Conservation (phyloP, 805 yeast genomes). For the Cyberlindnera euphorbiae region DNA sequence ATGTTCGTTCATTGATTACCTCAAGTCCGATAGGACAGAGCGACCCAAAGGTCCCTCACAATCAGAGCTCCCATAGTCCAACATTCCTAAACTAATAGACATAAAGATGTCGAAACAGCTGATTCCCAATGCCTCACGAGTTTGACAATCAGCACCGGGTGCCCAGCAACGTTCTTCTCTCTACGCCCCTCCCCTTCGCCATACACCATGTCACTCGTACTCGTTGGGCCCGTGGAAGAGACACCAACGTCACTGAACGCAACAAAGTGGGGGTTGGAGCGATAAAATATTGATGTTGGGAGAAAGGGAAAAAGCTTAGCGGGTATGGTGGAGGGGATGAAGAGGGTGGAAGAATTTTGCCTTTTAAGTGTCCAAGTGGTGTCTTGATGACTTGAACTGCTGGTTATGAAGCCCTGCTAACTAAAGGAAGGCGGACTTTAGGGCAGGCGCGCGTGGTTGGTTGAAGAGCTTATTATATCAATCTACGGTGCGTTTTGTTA, state of each 20-base stretch:
- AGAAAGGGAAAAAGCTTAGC: constrained; percentile 2
- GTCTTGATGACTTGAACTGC: no score
- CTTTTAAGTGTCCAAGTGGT: no score
- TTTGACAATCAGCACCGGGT: constrained; percentile 19
- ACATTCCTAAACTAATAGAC: no score
- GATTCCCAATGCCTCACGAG: constrained; percentile 19
- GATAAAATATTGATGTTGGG: constrained; percentile 14
- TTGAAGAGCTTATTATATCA: no score
- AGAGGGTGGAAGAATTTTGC: background rate
- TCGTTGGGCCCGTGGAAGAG: background rate
- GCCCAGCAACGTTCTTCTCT: constrained; percentile 24
- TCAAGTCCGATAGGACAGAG: no score
- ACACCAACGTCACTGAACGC: constrained; percentile 7
- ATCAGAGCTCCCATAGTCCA: no score
- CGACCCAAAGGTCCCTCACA: no score
- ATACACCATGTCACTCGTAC: constrained; percentile 5
- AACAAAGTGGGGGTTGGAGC: constrained; percentile 8
- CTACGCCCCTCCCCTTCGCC: constrained; percentile 18
- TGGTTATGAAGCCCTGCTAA: no score
- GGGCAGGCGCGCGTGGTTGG: no score
- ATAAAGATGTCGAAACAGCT: constrained; percentile 20
- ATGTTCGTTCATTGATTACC: no score
- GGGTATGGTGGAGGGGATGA: background rate
- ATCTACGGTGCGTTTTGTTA: no score
- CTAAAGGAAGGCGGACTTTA: no score